phyloP scores from a whole-genome alignment of 805 yeast genomes.

The Wickerhamiella cacticola region DNA sequence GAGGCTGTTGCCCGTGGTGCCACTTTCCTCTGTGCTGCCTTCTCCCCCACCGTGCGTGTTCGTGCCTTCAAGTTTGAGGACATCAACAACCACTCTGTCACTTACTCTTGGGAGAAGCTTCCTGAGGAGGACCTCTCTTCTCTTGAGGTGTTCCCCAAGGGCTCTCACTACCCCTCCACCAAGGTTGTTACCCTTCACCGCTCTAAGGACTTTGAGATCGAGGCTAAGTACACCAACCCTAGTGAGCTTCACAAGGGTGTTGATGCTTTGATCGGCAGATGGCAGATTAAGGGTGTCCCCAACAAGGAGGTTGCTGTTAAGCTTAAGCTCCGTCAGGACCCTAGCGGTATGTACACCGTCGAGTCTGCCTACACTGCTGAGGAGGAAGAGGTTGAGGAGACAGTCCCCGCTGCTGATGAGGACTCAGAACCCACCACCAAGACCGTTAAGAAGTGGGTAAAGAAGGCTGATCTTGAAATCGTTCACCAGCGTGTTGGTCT shows the following conservation, averaged over 20 bases:
- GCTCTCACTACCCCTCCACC: constrained; percentile 86
- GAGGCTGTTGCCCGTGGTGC: constrained; percentile 99
- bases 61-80: constrained; percentile 98
- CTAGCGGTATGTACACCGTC: constrained; percentile 86
- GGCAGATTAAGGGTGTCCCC: constrained; percentile 78
- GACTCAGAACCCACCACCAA: constrained; percentile 60
- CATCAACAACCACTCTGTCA: constrained; percentile 78
- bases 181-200: constrained; percentile 91
- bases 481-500: constrained; percentile 42
- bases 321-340: constrained; percentile 92
- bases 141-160: constrained; percentile 93
- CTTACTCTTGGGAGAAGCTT: constrained; percentile 90
- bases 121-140: constrained; percentile 81
- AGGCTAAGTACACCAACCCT: constrained; percentile 74
- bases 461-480: constrained; percentile 68
- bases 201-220: constrained; percentile 73
- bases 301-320: constrained; percentile 71
- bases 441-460: constrained; percentile 85
- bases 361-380: constrained; percentile 93
- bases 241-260: constrained; percentile 61
- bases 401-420: constrained; percentile 34
- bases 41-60: constrained; percentile 96
- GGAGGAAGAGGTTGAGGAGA: constrained; percentile 81
- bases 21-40: constrained; percentile 97
- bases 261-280: constrained; percentile 55